These are phyloP conservation scores for Periconia sp. DNA, from an alignment of 2,329 filamentous ascomycete genomes.

Conservation along the genomic window DNA sequence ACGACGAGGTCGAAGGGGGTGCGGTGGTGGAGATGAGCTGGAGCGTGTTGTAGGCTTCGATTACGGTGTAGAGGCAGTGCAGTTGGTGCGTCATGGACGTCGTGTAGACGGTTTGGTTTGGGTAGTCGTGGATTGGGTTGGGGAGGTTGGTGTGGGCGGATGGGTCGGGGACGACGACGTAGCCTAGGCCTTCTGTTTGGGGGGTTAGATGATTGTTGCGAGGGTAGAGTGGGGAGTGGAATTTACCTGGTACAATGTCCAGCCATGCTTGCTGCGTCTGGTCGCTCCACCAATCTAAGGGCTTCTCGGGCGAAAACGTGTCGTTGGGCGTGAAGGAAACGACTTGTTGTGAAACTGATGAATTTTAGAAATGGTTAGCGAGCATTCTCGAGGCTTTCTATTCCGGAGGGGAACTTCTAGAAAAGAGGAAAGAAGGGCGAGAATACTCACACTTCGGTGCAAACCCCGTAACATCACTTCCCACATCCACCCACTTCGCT, in stretches of 20 bases:
- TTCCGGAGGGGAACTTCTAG: neutral
- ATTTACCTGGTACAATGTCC: conserved; percentile 32
- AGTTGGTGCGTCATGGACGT: conserved; percentile 39
- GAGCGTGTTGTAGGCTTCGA: conserved; percentile 35
- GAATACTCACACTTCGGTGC: conserved; percentile 27
- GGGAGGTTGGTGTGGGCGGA: conserved; percentile 29
- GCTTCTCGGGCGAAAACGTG: conserved; percentile 31
- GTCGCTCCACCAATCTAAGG: conserved; percentile 31
- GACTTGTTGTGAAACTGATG: conserved; percentile 34
- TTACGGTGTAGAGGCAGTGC: conserved; percentile 36
- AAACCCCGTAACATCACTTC: conserved; percentile 36
- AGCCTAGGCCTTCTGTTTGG: conserved; percentile 31
- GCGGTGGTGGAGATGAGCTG: conserved; percentile 6
- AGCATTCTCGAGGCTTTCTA: too few relatives aligned
- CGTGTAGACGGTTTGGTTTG: conserved; percentile 31
- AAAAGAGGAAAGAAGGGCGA: neutral
- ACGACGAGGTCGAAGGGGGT: neutral
- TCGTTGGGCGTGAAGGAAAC: conserved; percentile 26
- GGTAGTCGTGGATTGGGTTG: conserved; percentile 34
- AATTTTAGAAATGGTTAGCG: too few relatives aligned
- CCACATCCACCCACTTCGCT: conserved; percentile 23
- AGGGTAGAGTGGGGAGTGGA: neutral
- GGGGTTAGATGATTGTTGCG: conserved; percentile 1
- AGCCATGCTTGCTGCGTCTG: conserved; percentile 35
- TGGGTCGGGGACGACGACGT: conserved; percentile 28